These are phyloP conservation scores for Neoarthrinium moseri DNA, from an alignment of 2,329 filamentous ascomycete species.

Conservation along the genomic window DNA sequence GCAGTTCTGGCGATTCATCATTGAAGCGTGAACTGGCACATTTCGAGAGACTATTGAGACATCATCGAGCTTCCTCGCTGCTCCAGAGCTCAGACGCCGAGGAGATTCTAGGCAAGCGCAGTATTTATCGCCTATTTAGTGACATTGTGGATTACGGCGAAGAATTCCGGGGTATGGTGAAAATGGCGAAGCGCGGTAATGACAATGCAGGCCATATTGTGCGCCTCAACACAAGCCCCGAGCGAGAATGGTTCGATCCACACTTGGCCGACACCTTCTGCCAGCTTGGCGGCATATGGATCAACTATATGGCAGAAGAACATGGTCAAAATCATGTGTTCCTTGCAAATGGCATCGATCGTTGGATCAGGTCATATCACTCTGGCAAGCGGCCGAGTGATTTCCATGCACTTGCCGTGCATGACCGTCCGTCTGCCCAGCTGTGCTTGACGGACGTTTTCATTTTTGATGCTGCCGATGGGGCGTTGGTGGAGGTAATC, in stretches of 20 bases:
- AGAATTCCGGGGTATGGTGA: background rate
- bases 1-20: constrained; percentile 11
- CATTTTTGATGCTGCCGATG: constrained; percentile 25
- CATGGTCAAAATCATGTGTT: too few species aligned
- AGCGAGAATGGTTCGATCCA: constrained; percentile 29
- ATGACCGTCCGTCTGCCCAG: constrained; percentile 19
- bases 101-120: constrained; percentile 31
- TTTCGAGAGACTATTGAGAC: constrained; percentile 16
- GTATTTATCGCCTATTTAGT: constrained; percentile 32
- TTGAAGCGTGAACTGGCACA: constrained; percentile 14
- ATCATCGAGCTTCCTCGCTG: constrained; percentile 14
- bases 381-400: too few species aligned
- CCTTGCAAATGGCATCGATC: constrained; percentile 27
- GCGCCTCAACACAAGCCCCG: constrained; percentile 8
- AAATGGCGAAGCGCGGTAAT: background rate
- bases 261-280: constrained; percentile 29
- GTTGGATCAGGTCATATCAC: constrained; percentile 10
- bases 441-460: constrained; percentile 29
- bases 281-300: constrained; percentile 32
- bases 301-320: constrained; percentile 32
- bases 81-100: constrained; percentile 17
- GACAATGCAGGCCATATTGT: background rate
- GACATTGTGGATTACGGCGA: background rate
- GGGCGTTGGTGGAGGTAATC: constrained; percentile 27
- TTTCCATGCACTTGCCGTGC: constrained; percentile 11